Percentiles rank a stretch among this genome's conserved stretches.
Conservation (phyloP, 2,329 filamentous ascomycete genomes). For the Lachnellula cervina region DNA sequence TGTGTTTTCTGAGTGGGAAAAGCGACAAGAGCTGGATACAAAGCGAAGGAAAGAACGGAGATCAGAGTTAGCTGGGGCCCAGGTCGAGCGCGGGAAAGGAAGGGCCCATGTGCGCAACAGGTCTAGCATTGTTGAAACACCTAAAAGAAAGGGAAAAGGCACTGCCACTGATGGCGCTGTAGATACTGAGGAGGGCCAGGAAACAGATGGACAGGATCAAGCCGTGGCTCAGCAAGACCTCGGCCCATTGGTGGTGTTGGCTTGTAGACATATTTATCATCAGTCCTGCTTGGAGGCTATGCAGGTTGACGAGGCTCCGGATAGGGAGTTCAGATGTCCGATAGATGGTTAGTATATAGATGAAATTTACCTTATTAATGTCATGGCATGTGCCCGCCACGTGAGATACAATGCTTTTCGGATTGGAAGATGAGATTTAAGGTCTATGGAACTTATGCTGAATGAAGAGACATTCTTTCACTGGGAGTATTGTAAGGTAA, state of each 20-base stretch:
- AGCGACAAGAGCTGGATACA: constrained; percentile 47
- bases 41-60: constrained; percentile 34
- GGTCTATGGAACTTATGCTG: too few species aligned
- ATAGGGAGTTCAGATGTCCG: constrained; percentile 34
- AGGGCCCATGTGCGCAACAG: constrained; percentile 35
- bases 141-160: constrained; percentile 22
- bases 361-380: constrained; percentile 5
- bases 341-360: constrained; percentile 35
- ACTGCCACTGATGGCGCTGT: background rate
- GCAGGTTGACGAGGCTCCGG: constrained; percentile 49
- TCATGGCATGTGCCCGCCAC: background rate
- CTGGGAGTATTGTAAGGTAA: too few species aligned
- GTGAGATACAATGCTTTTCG: background rate
- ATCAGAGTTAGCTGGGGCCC: constrained; percentile 29
- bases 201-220: constrained; percentile 26
- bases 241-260: constrained; percentile 62
- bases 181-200: constrained; percentile 38
- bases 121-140: constrained; percentile 15
- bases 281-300: constrained; percentile 63
- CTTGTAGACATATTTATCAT: constrained; percentile 68
- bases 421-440: background rate
- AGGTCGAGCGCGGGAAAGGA: constrained; percentile 35
- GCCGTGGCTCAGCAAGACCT: constrained; percentile 46
- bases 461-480: too few species aligned
- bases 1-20: constrained; percentile 80